A percentile compares a stretch with the other conserved stretches of the same genome.
Evolutionary conservation across 2,329 filamentous ascomycete genomes (phyloP).

Genomic region (Xylaria sp.): DNA sequence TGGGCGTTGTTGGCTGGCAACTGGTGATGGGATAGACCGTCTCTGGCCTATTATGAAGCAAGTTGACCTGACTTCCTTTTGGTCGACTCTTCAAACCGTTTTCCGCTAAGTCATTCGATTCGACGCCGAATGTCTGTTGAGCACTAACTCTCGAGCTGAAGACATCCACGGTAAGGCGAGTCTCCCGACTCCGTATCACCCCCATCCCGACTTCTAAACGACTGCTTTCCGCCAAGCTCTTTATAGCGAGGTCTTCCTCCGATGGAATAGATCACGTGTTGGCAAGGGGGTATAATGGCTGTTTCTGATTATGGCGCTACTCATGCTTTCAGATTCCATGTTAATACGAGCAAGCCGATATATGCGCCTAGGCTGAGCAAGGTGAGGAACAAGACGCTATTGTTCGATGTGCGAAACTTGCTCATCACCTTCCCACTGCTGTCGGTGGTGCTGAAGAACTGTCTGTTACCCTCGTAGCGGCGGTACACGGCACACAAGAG

Average conservation of each 20-base stretch:
- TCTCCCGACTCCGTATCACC: background rate
- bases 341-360: slow-evolving; percentile 50
- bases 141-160: background rate
- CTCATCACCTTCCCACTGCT: slow-evolving; percentile 39
- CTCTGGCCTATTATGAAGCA: background rate
- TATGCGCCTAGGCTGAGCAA: slow-evolving; percentile 54
- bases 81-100: background rate
- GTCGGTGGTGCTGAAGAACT: slow-evolving; percentile 71
- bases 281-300: background rate
- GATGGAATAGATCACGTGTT: background rate
- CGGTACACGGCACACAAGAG: slow-evolving; percentile 79
- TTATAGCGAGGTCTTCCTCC: too few species aligned
- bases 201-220: background rate
- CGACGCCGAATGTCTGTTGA: background rate
- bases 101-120: background rate
- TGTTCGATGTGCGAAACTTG: slow-evolving; percentile 60
- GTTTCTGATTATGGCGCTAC: slow-evolving; percentile 1
- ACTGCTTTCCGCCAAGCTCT: too few species aligned
- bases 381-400: slow-evolving; percentile 55
- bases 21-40: too few species aligned
- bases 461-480: slow-evolving; percentile 83
- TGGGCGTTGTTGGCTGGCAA: too few species aligned
- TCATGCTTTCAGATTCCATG: slow-evolving; percentile 39
- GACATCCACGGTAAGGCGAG: background rate
- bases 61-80: slow-evolving; percentile 6